phyloP scores from a whole-genome alignment of 2,329 filamentous ascomycete genomes.

The Phialophora verrucosa region DNA sequence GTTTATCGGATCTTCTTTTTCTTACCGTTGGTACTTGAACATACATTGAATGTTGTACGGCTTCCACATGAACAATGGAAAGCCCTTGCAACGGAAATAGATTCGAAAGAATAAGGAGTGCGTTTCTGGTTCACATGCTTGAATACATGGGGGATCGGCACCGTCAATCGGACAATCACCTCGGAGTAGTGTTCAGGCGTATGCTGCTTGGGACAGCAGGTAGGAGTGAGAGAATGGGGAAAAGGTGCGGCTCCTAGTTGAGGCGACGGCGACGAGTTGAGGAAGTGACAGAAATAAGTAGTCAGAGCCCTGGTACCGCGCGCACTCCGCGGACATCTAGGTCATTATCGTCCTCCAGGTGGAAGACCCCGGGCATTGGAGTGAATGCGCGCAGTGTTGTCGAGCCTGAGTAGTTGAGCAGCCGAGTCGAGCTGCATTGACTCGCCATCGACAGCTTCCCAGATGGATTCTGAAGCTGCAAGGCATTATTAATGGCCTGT shows the following conservation, averaged over 20 bases:
- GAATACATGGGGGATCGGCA: not conserved
- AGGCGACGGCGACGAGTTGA: not conserved
- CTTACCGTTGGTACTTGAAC: not conserved
- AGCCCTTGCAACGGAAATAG: not conserved
- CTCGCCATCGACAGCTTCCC: not conserved
- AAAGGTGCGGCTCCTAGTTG: not conserved
- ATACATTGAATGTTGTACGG: not conserved
- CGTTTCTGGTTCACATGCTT: not conserved
- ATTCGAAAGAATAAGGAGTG: not conserved
- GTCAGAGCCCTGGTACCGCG: not conserved
- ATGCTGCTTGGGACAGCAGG: not conserved
- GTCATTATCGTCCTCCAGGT: not conserved
- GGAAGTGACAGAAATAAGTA: not conserved
- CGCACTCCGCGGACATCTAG: not conserved
- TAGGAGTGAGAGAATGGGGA: not conserved
- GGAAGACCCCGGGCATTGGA: not conserved
- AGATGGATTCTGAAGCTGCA: not conserved
- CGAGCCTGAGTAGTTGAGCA: not conserved
- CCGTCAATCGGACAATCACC: conserved; percentile 1
- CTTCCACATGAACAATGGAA: not conserved
- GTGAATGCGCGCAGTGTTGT: no score
- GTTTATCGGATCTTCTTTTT: not conserved
- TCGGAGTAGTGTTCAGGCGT: not conserved
- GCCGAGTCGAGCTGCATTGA: no score
- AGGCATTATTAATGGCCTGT: not conserved